phyloP scores from a whole-genome alignment of 768 basidiomycete species.

The Mycena albidolilacea region DNA sequence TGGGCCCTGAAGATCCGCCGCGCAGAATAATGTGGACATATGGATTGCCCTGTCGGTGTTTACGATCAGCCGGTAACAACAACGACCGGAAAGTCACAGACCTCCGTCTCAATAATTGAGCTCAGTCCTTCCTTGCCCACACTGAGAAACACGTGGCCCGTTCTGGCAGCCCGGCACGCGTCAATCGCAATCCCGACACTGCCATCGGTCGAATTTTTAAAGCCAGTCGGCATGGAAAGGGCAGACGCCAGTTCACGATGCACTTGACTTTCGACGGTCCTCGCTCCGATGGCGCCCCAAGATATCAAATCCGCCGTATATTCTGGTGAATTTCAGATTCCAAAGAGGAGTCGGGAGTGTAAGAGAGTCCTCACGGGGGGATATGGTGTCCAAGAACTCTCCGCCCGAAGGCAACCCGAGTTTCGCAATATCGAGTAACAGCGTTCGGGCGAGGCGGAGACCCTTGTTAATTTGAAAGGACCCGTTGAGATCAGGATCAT shows the following conservation, averaged over 20 bases:
- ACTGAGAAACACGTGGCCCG: conserved; percentile 94
- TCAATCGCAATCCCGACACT: conserved; percentile 93
- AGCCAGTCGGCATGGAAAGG: conserved; percentile 96
- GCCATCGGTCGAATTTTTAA: conserved; percentile 99
- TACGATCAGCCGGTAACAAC: conserved; percentile 8
- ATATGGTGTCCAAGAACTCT: conserved; percentile 90
- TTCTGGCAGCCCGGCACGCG: conserved; percentile 92
- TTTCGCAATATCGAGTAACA: conserved; percentile 91
- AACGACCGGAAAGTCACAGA: conserved; percentile 45
- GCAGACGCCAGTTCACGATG: conserved; percentile 91
- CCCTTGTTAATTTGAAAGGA: conserved; percentile 98
- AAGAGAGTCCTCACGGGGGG: conserved; percentile 55
- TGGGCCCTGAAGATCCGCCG: conserved; percentile 91
- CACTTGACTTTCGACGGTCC: conserved; percentile 94
- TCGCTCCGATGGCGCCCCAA: conserved; percentile 94
- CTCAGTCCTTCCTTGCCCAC: conserved; percentile 97
- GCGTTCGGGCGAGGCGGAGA: conserved; percentile 86
- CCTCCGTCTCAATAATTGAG: conserved; percentile 95
- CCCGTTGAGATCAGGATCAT: conserved; percentile 95
- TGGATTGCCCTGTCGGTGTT: conserved; percentile 77
- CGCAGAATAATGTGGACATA: conserved; percentile 96
- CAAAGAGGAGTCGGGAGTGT: too few relatives aligned
- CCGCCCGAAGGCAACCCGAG: conserved; percentile 96
- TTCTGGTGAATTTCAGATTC: conserved; percentile 47
- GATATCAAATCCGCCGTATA: conserved; percentile 92